Base-by-base conservation (phyloP, 1,284 basidiomycete species). In the Ustilago sp. region DNA sequence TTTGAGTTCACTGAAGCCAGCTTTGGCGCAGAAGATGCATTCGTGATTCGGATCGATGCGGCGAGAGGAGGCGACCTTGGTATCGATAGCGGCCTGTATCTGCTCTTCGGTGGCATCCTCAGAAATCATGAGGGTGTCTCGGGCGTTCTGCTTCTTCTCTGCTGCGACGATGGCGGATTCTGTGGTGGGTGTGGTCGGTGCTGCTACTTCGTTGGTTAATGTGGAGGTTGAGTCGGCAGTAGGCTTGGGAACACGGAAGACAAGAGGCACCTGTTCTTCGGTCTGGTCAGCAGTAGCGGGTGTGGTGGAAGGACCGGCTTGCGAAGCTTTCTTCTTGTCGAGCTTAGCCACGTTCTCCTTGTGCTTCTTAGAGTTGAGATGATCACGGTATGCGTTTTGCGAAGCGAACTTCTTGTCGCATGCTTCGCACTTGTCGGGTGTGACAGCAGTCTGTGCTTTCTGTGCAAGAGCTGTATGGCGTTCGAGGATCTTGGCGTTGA, bases 361-460 rank as follows among this genome's bases (percentile, higher is more conserved):
- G 88, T 99, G 96, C 86, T 93, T 95, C 85, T 92, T 95, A 2
- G 94, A 96, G 83, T 90, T 90, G 36, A 96, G 86, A 85, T 99
- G 97, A 4, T 94, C 93, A 31, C 90, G 88, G 86, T 93, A 95
- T 1, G 95, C 93, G 87, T 95, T 96, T 79, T 93, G 92, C 0
- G 94, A 93, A 0, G 93, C 91, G 85, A 98, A 99, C 1, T 89
- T 88, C 88, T 99, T 99, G 78, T 94, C 96, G 68, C 68, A 71
- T 4, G 68, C 76, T 13, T 65, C 68, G 55, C 74, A 77, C 45
- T 56, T 63, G 63, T 77, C 74, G 13, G 57, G 59, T 9, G 55
- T 54, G 1, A 47, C 63, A n/a, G 62, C 67, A 7, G 59, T 68
- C 64, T 77, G 70, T 38, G 67, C 63, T 45, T 73, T 66, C 23